Base-by-base conservation (phyloP, 331 rosid species). In the Stylosanthes scabra region DNA sequence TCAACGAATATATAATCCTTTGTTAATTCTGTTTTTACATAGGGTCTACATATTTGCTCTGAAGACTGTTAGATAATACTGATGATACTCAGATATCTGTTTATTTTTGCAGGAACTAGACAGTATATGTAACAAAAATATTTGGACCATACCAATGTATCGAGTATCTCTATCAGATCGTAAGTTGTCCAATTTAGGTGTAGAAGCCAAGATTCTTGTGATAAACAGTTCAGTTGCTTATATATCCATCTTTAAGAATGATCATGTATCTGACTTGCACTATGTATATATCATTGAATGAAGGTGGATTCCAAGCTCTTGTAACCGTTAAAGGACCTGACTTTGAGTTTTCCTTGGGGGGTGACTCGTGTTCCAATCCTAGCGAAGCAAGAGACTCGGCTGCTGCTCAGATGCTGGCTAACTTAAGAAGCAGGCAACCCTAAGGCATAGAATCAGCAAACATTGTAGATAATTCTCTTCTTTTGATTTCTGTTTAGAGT, bases 51-150 rank as follows among this genome's bases (percentile, higher is more conserved):
- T 45, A 3, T 49, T 31, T 31, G 27, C 49, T 45, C 31, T 65
- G 66, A 25, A 58, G 45, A 14, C 31, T 46, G 47, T n/a, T 16
- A 42, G 44, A 34, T 7, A 37, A 25, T 70, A 41, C 39, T 54
- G 40, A 34, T 34, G 4, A 34, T 34, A 75, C 50, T 67, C 55
- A 3, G 68, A 60, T 66, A 13, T 66, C n/a, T 77, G 63, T 72
- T 68, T 50, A 66, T 73, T 57, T 55, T 75, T 80, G 83, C 96
- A 90, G 97, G 97, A 88, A 81, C 66, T 93, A 65, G 97, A 93
- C 75, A 83, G 50, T 31, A 61, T 84, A 67, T 93, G 98, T 42
- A 62, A 50, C 20, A 75, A 76, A 79, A 93, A 90, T 74, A 72
- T 81, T 71, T 93, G 97, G 97, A 41, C 77, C 44, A 65, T 87